Evolutionary conservation across 805 yeast genomes (phyloP), one percentile per base, ranked within the genome.

Genomic region (Saccharomycopsis lassenensis): DNA sequence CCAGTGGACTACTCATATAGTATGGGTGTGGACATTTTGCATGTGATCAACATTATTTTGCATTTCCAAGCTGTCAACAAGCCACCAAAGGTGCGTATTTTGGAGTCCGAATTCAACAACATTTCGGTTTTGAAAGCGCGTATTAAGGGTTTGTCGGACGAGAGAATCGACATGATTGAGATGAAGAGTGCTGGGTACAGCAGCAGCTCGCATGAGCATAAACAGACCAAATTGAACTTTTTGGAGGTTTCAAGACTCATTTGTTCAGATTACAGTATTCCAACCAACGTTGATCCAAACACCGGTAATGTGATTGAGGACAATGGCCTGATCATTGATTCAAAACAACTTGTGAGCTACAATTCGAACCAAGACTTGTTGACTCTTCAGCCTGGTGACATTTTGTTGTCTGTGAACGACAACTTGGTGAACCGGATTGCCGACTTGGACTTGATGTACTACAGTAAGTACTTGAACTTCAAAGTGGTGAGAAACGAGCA

Each of bases 11-110:
- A 43, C 16, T 34, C 44, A n/a, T 43, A 43, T 23, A 40, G 36
- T 31, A 43, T 43, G 46, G 46, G 46, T n/a, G 42, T 43, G n/a
- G 46, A 43, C 28, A 38, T 43, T 25, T 37, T 40, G 21, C 46
- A 43, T 30, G 33, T 43, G 14, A 43, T 43, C 27, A 41, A 41
- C 21, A 43, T 43, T 22, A 43, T 43, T 30, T 31, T 43, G 19
- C 46, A 43, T 37, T 43, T 43, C 33, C 44, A 41, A 24, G 45
- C 44, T 4, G 44, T 43, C 12, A 43, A 43, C 29, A 43, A 43
- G 24, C 45, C 41, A 18, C 46, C 46, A 26, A 43, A 43, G 29
- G 44, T 43, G 19, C 24, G 46, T 21, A 43, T 40, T 15, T 37
- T 43, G 31, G 46, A 43, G 25, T 19, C 40, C 5, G 46, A 43